Base-by-base conservation (phyloP, 164 flowering plant genomes). In the Vitis vinifera region DNA sequence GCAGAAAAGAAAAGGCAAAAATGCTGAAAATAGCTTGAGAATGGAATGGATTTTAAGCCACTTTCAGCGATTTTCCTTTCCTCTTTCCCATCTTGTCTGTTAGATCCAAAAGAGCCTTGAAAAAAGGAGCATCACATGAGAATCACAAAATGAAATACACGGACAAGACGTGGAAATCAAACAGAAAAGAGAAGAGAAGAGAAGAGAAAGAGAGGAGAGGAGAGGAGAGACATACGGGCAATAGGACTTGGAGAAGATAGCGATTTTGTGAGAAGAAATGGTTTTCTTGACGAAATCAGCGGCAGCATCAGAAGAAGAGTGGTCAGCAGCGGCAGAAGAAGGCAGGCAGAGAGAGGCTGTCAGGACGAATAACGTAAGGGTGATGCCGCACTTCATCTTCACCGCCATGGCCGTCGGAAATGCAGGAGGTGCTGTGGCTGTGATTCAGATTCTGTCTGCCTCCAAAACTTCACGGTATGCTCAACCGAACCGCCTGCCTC, bases 221-320 rank as follows among this genome's bases (percentile, higher is more conserved):
- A 23, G 27, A 23, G 27, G 70, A 72, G 69, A 62, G 52, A 51
- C 59, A 17, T 85, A 92, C 97, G 94, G 97, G 96, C 97, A 90
- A 73, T 89, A 90, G 51, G 95, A 86, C 78, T 92, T 92, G 81
- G 96, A 92, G 89, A 92, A 92, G 76, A 92, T 85, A 77, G 87
- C 91, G 70, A 92, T 87, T 71, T 84, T 59, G 68, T 92, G 85
- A 30, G 92, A 86, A 27, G 87, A 75, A 67, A 92, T 72, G 27
- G 94, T 85, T 69, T 90, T 87, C 75, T 83, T 78, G 27, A 90
- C 89, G 71, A 90, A 92, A n/a, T 78, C 81, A 27, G 76, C 74
- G n/a, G 65, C 70, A 17, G 70, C 60, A 4, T 17, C 59, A 13
- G 64, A 13, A 9, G 30, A 3, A 30, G 15, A 3, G 9, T 68